Evolutionary conservation across 345 rosid genomes (phyloP).

Genomic region (Hibiscus syriacus): DNA sequence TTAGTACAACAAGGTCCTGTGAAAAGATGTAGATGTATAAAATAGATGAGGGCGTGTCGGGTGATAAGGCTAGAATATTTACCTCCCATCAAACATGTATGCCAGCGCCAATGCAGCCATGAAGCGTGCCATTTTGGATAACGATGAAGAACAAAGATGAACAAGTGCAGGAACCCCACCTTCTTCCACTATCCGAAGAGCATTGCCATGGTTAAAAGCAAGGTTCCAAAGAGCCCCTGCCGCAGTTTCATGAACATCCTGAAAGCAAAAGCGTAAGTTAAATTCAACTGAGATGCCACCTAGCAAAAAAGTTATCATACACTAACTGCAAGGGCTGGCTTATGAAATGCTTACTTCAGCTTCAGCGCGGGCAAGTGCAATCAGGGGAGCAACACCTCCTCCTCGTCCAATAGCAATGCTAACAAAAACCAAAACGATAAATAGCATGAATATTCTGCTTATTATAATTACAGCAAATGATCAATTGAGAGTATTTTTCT

Average conservation of each 20-base stretch:
- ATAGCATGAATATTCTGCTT: slow-evolving; percentile 1
- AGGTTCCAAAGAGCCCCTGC: slow-evolving; percentile 89
- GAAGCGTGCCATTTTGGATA: slow-evolving; percentile 75
- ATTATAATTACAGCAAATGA: not conserved
- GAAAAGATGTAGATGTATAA: not conserved
- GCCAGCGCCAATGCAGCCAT: slow-evolving; percentile 84
- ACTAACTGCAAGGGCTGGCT: not conserved
- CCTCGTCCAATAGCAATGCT: slow-evolving; percentile 75
- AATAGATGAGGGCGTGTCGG: not conserved
- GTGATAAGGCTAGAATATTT: not conserved
- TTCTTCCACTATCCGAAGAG: slow-evolving; percentile 76
- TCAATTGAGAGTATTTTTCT: not conserved
- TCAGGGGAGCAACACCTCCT: slow-evolving; percentile 75
- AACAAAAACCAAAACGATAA: slow-evolving; percentile 12
- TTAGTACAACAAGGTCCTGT: not conserved
- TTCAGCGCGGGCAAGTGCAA: slow-evolving; percentile 59
- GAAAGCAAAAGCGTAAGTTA: slow-evolving; percentile 13
- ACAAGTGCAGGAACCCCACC: slow-evolving; percentile 78
- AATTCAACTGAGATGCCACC: slow-evolving; percentile 1
- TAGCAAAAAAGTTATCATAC: not conserved
- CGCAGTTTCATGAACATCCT: slow-evolving; percentile 95
- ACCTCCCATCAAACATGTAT: slow-evolving; percentile 57
- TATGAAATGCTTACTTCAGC: slow-evolving; percentile 41
- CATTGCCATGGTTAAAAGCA: slow-evolving; percentile 70
- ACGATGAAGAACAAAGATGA: slow-evolving; percentile 60